Evolutionary conservation across 2,329 filamentous ascomycete genomes (phyloP), one percentile per base, ranked within the genome.

Genomic region (Aspergillus fumigatus): DNA sequence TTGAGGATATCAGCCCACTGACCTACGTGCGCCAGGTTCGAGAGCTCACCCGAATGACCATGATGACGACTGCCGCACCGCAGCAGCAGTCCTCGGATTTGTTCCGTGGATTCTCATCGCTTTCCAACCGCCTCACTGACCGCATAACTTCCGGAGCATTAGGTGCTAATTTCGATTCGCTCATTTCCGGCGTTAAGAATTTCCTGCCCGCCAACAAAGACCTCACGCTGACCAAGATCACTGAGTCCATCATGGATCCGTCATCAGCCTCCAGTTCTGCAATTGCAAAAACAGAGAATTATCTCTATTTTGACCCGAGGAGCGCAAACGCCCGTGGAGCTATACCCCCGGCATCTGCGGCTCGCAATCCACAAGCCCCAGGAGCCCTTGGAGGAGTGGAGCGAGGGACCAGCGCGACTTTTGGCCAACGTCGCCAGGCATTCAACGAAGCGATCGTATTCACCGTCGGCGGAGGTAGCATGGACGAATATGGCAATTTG

Each of bases 401-500:
- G 0, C 78, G 80, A 73, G 91, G 91, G 3, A 90, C 88, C 25
- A 82, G 84, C 35, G 92, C 92, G 6, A 95, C 86, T 54, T 97
- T 97, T 73, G 94, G 93, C 1, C 93, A 97, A 75, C 80, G 92
- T 58, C 81, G 93, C 54, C 92, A 96, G 68, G 92, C 90, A 0
- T 97, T 93, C 74, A 89, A 85, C 50, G 92, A 96, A 68, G 90
- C 91, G 1, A 88, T 96, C 54, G 90, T 96, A n/a, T 96, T 97
- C 70, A 93, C 90, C 0, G 91, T 95, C 3, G 94, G 94, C 3
- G 94, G 95, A 49, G 94, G 94, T 45, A 97, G 92, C 71, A 97
- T 99, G 90, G 94, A 99, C 66, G 94, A 99, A 73, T 99, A 97
- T 71, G 93, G 92, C 21, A 99, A 99, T 74, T 73, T 99, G 71